A percentile compares a stretch with the other conserved stretches of the same genome.
phyloP scores from a whole-genome alignment of 805 yeast species.

The Zygotorulaspora sp. region DNA sequence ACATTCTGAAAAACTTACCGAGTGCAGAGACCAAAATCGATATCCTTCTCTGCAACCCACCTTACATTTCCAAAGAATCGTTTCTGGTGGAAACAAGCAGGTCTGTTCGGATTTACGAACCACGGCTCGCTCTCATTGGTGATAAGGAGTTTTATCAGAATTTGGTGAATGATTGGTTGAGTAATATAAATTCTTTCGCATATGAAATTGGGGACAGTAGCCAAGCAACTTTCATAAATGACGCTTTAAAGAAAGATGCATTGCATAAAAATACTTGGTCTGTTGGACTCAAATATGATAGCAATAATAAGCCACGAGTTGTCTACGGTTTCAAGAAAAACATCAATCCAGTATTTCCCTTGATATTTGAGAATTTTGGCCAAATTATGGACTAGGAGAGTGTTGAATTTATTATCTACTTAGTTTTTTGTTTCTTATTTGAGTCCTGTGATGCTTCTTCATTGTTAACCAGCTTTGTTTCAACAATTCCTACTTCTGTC shows the following conservation, averaged over 20 bases:
- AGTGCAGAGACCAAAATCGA: constrained; percentile 33
- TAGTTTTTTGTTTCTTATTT: constrained; percentile 6
- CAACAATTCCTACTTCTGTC: no score
- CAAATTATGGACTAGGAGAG: constrained; percentile 6
- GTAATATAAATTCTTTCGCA: constrained; percentile 49
- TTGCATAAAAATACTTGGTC: constrained; percentile 42
- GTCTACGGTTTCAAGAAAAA: constrained; percentile 54
- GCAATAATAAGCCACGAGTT: constrained; percentile 50
- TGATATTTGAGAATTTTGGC: constrained; percentile 12
- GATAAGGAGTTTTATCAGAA: constrained; percentile 64
- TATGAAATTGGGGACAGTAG: constrained; percentile 67
- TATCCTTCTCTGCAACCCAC: constrained; percentile 82
- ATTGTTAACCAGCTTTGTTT: not conserved
- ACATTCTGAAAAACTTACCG: constrained; percentile 6
- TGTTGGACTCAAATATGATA: constrained; percentile 47
- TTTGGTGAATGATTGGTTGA: constrained; percentile 44
- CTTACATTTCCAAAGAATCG: constrained; percentile 52
- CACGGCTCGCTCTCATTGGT: constrained; percentile 74
- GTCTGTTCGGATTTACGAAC: constrained; percentile 73
- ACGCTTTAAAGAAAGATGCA: constrained; percentile 14
- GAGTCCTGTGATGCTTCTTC: constrained; percentile 1
- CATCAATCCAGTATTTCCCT: constrained; percentile 11
- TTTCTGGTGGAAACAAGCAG: constrained; percentile 44
- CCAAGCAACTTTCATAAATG: constrained; percentile 49
- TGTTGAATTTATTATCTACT: constrained; percentile 3